Conservation (phyloP, 2,329 filamentous ascomycete genomes). For the Geosmithia morbida region DNA sequence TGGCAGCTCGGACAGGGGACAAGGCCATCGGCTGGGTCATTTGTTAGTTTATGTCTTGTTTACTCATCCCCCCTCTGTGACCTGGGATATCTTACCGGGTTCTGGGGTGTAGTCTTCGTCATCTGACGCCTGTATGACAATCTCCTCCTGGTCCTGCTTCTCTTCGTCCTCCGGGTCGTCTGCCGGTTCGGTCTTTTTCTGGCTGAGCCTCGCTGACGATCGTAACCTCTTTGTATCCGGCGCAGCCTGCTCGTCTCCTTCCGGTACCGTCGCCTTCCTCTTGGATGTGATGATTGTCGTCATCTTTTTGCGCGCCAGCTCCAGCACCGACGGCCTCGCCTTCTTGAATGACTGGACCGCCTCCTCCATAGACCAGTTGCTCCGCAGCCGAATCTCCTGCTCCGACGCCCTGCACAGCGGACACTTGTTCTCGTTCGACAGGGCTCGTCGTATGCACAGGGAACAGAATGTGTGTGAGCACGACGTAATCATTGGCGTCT, state of each 20-base stretch:
- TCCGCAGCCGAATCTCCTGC: slow-evolving; percentile 71
- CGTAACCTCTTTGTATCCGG: slow-evolving; percentile 32
- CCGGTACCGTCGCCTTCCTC: slow-evolving; percentile 24
- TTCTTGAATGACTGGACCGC: slow-evolving; percentile 64
- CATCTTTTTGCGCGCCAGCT: slow-evolving; percentile 37
- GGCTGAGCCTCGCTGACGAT: slow-evolving; percentile 35
- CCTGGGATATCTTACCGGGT: slow-evolving; percentile 7
- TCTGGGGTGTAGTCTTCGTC: slow-evolving; percentile 16
- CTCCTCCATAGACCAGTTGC: slow-evolving; percentile 77
- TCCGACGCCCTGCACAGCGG: slow-evolving; percentile 67
- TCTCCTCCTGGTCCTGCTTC: slow-evolving; percentile 7
- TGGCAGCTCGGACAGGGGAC: slow-evolving; percentile 75
- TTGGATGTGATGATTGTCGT: slow-evolving; percentile 23
- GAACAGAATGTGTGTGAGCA: slow-evolving; percentile 97
- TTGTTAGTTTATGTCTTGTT: background rate
- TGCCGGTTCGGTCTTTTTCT: slow-evolving; percentile 12
- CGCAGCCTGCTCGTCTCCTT: slow-evolving; percentile 14
- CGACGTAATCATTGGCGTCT: slow-evolving; percentile 85
- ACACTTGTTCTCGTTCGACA: slow-evolving; percentile 74
- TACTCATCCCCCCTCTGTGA: background rate
- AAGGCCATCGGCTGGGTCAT: slow-evolving; percentile 49
- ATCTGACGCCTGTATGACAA: slow-evolving; percentile 11
- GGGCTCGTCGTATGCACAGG: slow-evolving; percentile 76
- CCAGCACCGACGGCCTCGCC: slow-evolving; percentile 46
- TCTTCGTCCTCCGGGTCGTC: background rate